Evolutionary conservation across 441 rosid species (phyloP).

Genomic region (Cnidoscolus chayamansa): DNA sequence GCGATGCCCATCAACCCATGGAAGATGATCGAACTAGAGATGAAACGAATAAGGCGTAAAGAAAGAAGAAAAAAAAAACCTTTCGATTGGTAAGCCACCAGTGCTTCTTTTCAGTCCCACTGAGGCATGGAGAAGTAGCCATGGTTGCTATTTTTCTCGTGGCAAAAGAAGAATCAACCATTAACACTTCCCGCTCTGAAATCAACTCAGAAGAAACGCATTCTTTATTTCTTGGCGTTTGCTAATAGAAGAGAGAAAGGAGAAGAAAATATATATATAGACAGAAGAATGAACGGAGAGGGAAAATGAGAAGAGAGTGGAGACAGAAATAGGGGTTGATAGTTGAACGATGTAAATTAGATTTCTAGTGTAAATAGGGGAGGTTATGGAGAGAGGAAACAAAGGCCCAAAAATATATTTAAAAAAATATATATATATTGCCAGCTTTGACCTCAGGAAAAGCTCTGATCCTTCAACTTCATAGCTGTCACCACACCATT

Average conservation of each 20-base stretch:
- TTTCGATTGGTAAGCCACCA: slow-evolving; percentile 95
- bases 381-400: slow-evolving; percentile 27
- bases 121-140: slow-evolving; percentile 48
- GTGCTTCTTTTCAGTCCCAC: slow-evolving; percentile 54
- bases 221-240: slow-evolving; percentile 9
- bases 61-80: slow-evolving; percentile 33
- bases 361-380: slow-evolving; percentile 36
- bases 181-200: slow-evolving; percentile 9
- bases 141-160: slow-evolving; percentile 30
- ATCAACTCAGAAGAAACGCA: slow-evolving; percentile 19
- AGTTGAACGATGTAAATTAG: slow-evolving; percentile 23
- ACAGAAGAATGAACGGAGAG: slow-evolving; percentile 21
- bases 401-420: not conserved
- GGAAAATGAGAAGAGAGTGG: slow-evolving; percentile 22
- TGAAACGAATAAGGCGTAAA: not conserved
- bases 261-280: slow-evolving; percentile 22
- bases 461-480: slow-evolving; percentile 70
- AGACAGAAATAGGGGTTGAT: slow-evolving; percentile 18
- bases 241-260: slow-evolving; percentile 9
- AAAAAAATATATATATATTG: slow-evolving; percentile 18
- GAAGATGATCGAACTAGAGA: not conserved
- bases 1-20: too few species aligned
- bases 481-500: slow-evolving; percentile 72
- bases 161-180: slow-evolving; percentile 34
- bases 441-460: slow-evolving; percentile 67